Conservation (phyloP, 2,329 filamentous ascomycete genomes). For the Ophiocordyceps polyrhachis-furcata region DNA sequence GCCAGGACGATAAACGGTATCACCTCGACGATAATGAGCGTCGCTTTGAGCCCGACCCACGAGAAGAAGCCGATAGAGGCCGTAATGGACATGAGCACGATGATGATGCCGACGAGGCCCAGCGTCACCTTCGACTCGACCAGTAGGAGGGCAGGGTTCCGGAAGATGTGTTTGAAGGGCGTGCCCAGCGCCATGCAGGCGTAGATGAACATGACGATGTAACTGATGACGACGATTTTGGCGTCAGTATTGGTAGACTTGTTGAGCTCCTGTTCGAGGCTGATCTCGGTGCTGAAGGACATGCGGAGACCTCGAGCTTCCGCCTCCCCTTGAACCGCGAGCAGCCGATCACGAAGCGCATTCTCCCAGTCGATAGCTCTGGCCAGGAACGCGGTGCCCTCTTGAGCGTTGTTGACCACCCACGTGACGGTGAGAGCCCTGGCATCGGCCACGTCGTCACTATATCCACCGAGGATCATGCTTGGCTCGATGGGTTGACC, state of each 20-base stretch:
- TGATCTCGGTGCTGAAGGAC: slow-evolving; percentile 91
- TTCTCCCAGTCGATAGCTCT: slow-evolving; percentile 81
- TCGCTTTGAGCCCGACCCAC: slow-evolving; percentile 79
- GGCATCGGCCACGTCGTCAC: slow-evolving; percentile 49
- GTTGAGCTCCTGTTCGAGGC: slow-evolving; percentile 86
- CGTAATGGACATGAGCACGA: slow-evolving; percentile 93
- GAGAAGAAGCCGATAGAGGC: slow-evolving; percentile 92
- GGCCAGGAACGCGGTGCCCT: slow-evolving; percentile 50
- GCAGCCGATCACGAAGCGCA: slow-evolving; percentile 52
- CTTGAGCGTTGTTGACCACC: slow-evolving; percentile 76
- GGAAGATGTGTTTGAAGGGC: slow-evolving; percentile 57
- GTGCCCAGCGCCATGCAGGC: slow-evolving; percentile 85
- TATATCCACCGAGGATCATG: slow-evolving; percentile 71
- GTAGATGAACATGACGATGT: slow-evolving; percentile 97
- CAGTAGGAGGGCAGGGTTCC: slow-evolving; percentile 65
- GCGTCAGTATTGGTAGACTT: slow-evolving; percentile 97
- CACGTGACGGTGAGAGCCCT: slow-evolving; percentile 76
- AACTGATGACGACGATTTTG: slow-evolving; percentile 90
- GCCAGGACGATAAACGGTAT: slow-evolving; percentile 95
- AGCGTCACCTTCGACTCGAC: slow-evolving; percentile 96
- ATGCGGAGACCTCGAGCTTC: slow-evolving; percentile 58
- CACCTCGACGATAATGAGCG: slow-evolving; percentile 93
- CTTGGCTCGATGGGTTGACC: slow-evolving; percentile 73
- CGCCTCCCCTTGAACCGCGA: slow-evolving; percentile 69
- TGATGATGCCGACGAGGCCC: slow-evolving; percentile 83